A percentile compares a stretch with the other conserved stretches of the same genome.
phyloP scores from a whole-genome alignment of 768 basidiomycete species.

The Tricholoma matsutake region DNA sequence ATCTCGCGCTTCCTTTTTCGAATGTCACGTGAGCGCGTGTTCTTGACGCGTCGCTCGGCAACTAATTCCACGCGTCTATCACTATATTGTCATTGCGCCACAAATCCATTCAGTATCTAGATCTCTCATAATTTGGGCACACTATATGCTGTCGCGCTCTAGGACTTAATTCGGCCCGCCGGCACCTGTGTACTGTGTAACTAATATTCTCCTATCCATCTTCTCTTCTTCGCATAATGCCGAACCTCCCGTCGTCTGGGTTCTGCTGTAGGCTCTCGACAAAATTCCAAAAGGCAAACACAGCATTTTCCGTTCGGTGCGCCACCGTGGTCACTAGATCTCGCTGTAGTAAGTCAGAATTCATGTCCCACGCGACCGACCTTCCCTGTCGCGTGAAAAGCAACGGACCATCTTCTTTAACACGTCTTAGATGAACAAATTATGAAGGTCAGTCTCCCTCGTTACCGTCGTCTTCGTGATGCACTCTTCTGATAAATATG shows the following conservation, averaged over 20 bases:
- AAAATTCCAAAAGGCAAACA: background rate
- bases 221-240: conserved; percentile 8
- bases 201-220: background rate
- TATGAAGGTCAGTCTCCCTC: background rate
- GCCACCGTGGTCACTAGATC: conserved; percentile 9
- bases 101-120: conserved; percentile 18
- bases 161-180: conserved; percentile 18
- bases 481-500: background rate
- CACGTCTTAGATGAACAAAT: background rate
- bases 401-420: background rate
- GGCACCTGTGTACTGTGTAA: background rate
- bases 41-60: conserved; percentile 16
- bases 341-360: background rate
- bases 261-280: conserved; percentile 4
- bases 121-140: conserved; percentile 14
- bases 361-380: background rate
- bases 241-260: conserved; percentile 4
- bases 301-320: conserved; percentile 8
- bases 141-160: background rate
- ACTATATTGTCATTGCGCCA: conserved; percentile 20
- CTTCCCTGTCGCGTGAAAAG: background rate
- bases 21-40: conserved; percentile 15
- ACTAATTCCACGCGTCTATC: conserved; percentile 14
- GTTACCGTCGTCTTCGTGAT: background rate
- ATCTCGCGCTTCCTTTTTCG: conserved; percentile 10